Conservation (phyloP, 176 grass and related monocot genomes). For the Oryza longistaminata region DNA sequence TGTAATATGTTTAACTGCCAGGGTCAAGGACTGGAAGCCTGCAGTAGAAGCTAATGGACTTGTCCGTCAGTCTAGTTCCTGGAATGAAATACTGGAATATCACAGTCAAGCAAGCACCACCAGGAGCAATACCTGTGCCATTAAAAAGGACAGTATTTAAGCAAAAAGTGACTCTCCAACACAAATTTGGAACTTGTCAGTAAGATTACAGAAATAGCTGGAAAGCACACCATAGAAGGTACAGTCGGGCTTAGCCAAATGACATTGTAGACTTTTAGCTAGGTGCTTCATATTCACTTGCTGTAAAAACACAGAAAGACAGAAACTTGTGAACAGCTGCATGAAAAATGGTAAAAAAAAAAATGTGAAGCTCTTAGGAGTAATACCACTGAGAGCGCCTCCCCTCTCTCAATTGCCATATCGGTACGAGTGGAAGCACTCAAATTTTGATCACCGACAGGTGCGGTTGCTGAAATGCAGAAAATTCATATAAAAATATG, state of each 20-base stretch:
- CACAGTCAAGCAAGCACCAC: constrained; percentile 88
- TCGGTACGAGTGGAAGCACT: constrained; percentile 71
- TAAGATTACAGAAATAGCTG: constrained; percentile 1
- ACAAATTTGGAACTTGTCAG: neutral
- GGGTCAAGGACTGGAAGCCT: constrained; percentile 85
- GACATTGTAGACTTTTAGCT: constrained; percentile 84
- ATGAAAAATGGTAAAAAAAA: constrained; percentile 15
- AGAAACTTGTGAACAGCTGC: constrained; percentile 31
- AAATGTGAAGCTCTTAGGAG: neutral
- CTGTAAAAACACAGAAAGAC: constrained; percentile 47
- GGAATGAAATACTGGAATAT: constrained; percentile 95
- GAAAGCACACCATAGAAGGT: constrained; percentile 81
- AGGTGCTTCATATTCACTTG: constrained; percentile 93
- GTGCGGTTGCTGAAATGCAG: constrained; percentile 62
- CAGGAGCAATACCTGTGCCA: constrained; percentile 69
- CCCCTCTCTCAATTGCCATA: constrained; percentile 87
- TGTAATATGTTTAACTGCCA: constrained; percentile 53
- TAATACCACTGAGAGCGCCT: constrained; percentile 72
- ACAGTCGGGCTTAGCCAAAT: constrained; percentile 93
- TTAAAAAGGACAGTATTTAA: constrained; percentile 29
- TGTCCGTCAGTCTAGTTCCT: constrained; percentile 79
- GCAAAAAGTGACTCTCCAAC: neutral
- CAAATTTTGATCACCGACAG: constrained; percentile 56
- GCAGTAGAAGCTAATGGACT: constrained; percentile 97
- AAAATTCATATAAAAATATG: neutral